Percentiles rank a stretch among this genome's conserved stretches.
Conservation (phyloP, 2,329 filamentous ascomycete genomes). For the Penicillium digitatum region DNA sequence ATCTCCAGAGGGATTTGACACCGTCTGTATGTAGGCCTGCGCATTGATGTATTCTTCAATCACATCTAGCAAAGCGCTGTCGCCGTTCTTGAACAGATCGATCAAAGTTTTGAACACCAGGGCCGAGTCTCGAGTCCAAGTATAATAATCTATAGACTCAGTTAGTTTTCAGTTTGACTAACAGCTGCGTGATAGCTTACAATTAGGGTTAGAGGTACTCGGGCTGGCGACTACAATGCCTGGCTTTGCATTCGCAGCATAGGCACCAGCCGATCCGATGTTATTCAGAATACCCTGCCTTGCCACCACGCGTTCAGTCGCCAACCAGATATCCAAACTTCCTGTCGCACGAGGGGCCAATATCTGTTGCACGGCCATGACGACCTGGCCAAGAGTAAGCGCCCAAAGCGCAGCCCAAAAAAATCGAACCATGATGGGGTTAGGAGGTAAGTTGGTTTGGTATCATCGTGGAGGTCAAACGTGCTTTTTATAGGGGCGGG, state of each 20-base stretch:
- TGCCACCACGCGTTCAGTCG: constrained; percentile 46
- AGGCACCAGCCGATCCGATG: constrained; percentile 51
- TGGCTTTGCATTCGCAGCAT: constrained; percentile 46
- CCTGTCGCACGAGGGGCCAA: constrained; percentile 18
- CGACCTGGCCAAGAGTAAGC: constrained; percentile 18
- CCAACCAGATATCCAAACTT: constrained; percentile 24
- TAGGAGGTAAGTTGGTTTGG: neutral
- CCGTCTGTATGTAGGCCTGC: constrained; percentile 63
- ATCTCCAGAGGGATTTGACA: constrained; percentile 65
- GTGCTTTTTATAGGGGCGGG: constrained; percentile 11
- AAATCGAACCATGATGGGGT: constrained; percentile 14
- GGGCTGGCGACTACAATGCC: constrained; percentile 56
- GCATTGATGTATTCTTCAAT: constrained; percentile 66
- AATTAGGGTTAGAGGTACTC: constrained; percentile 52
- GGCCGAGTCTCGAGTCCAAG: constrained; percentile 72
- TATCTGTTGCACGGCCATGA: constrained; percentile 13
- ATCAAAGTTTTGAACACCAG: constrained; percentile 66
- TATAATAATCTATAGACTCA: constrained; percentile 63
- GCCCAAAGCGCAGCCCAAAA: constrained; percentile 22
- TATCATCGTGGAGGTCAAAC: neutral
- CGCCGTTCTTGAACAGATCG: constrained; percentile 62
- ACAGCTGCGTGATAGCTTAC: constrained; percentile 30
- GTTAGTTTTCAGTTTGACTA: neutral
- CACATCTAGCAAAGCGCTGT: constrained; percentile 53
- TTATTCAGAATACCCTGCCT: constrained; percentile 53